Base-by-base conservation (phyloP, 106 monocot genomes). In the Cymbidium sinense region DNA sequence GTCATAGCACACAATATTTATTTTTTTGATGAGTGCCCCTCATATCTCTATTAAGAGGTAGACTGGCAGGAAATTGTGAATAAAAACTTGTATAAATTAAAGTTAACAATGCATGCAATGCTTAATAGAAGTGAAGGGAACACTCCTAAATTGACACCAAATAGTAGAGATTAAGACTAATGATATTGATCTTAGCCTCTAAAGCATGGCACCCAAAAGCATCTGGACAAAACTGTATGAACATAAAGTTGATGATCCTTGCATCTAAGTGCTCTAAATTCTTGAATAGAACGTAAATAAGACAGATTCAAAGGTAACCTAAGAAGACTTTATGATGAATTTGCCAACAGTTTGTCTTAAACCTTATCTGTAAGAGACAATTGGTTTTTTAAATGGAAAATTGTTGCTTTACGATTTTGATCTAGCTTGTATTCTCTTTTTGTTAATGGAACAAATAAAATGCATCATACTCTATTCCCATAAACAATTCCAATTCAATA, bases 371-470 rank as follows among this genome's bases (percentile, higher is more conserved):
- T 58, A 58, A 58, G 23, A 58, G 58, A 58, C 23, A 51, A 52
- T 58, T 58, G 58, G 23, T 58, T n/a, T 58, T 23, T 58, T 58
- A 58, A 58, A 6, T 58, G 58, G 2, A 58, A 58, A n/a, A 23
- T 58, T 33, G 67, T 67, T 67, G 33, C 27, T 61, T 61, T n/a
- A 61, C 15, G 25, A 31, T 67, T 58, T 67, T 31, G 12, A 67
- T 33, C 11, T 31, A 67, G 28, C 67, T 67, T 67, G 67, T 31
- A 67, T 67, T 67, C 28, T 33, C 31, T 67, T 67, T 64, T 67
- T 29, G 3, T 67, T 31, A 33, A 67, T 67, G 31, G 33, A 44
- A 47, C 47, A 55, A 47, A 11, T 23, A 58, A 58, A 58, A n/a
- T 58, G 58, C 67, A 33, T 67, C 28, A 67, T 58, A 33, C 31